A percentile compares a stretch with the other conserved stretches of the same genome.
Conservation (phyloP, 306 rosid genomes). For the Glycine tomentella region DNA sequence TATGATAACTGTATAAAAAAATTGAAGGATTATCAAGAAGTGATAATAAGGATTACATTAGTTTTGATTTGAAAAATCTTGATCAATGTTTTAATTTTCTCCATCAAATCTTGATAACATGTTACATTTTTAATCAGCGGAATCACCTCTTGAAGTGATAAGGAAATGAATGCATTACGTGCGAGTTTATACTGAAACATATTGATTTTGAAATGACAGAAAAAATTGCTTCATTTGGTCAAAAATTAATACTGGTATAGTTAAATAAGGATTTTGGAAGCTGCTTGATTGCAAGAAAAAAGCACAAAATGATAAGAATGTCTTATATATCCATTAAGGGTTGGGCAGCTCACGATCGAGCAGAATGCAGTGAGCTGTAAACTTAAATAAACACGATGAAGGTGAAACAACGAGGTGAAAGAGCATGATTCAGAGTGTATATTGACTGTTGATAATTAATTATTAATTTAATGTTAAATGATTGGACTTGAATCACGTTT, state of each 20-base stretch:
- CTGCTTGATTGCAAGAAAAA: conserved; percentile 12
- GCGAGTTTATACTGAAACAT: neutral
- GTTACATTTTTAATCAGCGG: neutral
- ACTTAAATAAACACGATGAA: conserved; percentile 20
- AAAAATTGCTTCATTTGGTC: neutral
- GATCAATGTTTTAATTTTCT: too few species aligned
- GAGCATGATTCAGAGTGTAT: neutral
- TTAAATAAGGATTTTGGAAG: conserved; percentile 10
- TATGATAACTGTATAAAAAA: too few species aligned
- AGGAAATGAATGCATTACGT: neutral
- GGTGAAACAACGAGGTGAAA: neutral
- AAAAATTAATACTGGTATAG: neutral
- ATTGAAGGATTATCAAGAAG: too few species aligned
- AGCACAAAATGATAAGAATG: conserved; percentile 28
- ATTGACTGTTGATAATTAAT: conserved; percentile 24
- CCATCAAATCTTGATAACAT: neutral
- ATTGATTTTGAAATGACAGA: conserved; percentile 1
- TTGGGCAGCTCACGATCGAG: conserved; percentile 40
- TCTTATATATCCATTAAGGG: neutral
- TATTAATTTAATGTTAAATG: conserved; percentile 5
- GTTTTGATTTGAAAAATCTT: too few species aligned
- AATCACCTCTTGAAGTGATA: neutral
- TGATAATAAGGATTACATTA: too few species aligned
- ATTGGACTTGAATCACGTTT: conserved; percentile 12
- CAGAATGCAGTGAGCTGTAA: conserved; percentile 9